phyloP scores from a whole-genome alignment of 768 basidiomycete genomes.

The Mycena haematopus region DNA sequence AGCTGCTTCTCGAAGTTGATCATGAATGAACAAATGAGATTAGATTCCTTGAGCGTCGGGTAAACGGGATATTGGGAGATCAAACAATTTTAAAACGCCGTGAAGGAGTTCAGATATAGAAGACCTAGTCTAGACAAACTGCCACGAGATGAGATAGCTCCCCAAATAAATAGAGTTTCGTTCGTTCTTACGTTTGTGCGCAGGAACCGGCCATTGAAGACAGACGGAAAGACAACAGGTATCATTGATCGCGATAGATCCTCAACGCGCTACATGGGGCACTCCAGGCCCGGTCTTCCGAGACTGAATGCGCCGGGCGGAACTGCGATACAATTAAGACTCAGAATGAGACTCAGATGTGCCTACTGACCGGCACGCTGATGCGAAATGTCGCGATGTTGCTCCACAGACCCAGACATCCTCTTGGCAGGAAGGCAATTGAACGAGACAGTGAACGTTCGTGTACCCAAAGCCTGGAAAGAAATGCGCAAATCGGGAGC shows the following conservation, averaged over 20 bases:
- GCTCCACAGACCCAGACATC: background rate
- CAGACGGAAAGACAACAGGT: too few species aligned
- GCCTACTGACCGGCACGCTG: background rate
- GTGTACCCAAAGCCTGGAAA: background rate
- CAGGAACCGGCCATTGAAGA: background rate
- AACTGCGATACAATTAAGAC: background rate
- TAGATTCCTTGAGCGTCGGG: background rate
- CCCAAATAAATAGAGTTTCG: background rate
- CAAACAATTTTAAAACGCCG: background rate
- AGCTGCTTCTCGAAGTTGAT: background rate
- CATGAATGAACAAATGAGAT: background rate
- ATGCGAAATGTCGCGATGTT: slow-evolving; percentile 9
- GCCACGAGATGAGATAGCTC: slow-evolving; percentile 1
- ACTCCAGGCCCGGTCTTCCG: background rate
- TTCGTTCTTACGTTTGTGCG: background rate
- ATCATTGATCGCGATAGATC: background rate
- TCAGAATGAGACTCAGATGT: background rate
- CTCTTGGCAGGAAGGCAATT: background rate
- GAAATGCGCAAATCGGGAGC: background rate
- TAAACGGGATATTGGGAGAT: background rate
- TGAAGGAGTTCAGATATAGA: background rate
- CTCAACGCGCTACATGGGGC: slow-evolving; percentile 1
- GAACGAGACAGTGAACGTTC: background rate
- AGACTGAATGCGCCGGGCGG: background rate
- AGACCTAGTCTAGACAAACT: too few species aligned